Base-by-base conservation (phyloP, 495 filamentous ascomycete genomes). In the Hypoxylon subgilvum region DNA sequence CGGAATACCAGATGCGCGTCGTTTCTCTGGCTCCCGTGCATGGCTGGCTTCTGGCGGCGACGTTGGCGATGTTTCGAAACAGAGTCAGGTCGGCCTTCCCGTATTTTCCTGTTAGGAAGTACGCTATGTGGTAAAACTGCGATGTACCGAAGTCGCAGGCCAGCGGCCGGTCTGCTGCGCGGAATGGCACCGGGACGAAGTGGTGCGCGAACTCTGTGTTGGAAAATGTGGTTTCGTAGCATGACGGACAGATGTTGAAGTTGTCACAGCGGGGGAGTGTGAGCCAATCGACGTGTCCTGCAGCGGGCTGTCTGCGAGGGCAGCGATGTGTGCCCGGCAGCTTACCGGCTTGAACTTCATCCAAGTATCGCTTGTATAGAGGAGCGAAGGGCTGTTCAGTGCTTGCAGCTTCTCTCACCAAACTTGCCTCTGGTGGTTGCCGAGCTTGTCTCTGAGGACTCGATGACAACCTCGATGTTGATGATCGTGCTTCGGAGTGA, bases 51-150 rank as follows among this genome's bases (percentile, higher is more conserved):
- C 69, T 63, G 0, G 68, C 63, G 10, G 67, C 66, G 38, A 77
- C 66, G n/a, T 66, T 67, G 4, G 74, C 72, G 30, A 79, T 66
- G 18, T 57, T 62, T 16, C 71, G 66, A 13, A 79, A 57, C 1
- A 80, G 59, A 2, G 66, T 67, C 38, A 79, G 31, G 31, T 80
- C 78, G 5, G 62, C 56, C 19, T 66, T 67, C 2, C 56, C 36
- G 18, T 75, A 62, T 48, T 79, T 77, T 8, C 68, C 46, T 7
- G 73, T 77, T 46, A 79, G 63, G 16, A 76, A 66, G 46, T 68
- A 80, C 2, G 78, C 78, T 32, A 80, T 77, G 39, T 73, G 73
- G 46, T 78, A 78, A 69, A 70, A 80, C 10, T 66, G 63, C 0
- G 75, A 75, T 12, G 70, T 52, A 1, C 76, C 78, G 52, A 79